Base-by-base conservation (phyloP, 345 rosid species). In the Nasturtium officinale region DNA sequence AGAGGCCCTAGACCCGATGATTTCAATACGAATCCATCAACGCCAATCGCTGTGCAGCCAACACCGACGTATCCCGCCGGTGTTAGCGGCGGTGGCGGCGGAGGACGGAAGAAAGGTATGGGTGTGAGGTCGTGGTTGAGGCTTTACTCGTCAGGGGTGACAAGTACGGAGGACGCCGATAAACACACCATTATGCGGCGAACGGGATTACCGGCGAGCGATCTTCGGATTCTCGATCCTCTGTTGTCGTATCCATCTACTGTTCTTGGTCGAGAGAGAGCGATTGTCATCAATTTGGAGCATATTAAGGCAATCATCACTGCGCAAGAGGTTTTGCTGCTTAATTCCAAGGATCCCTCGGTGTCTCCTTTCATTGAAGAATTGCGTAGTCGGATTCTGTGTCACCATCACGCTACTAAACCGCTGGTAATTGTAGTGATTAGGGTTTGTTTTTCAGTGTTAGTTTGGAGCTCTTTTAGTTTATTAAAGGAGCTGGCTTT, bases 131-230 rank as follows among this genome's bases (percentile, higher is more conserved):
- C 87, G 3, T 91, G 96, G 96, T 86, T 91, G 40, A 75, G 84
- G 30, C 78, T 95, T 5, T 85, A 77, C 73, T 75, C 89, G 35
- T 81, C 86, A 2, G 92, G 96, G 5, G 85, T 83, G 67, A 64
- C 85, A 26, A 77, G 78, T 61, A 82, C 80, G 5, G 82, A 74
- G 61, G 96, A 88, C 60, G 96, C 78, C 9, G 96, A 96, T 0
- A 95, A 95, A 79, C 96, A 95, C 74, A 65, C 84, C 9, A 88
- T 90, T 83, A 95, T 95, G 99, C 89, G 96, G 50, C 97, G 87
- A 2, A 91, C 97, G 10, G 93, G 97, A n/a, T 79, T 90, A 4
- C 96, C 96, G 13, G 94, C 89, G 12, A 85, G 96, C 10, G 97
- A 95, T 78, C 96, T 95, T 21, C 85, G 99, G 80, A 87, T 88